Percentiles rank a stretch among this genome's conserved stretches.
Conservation (phyloP, 352 stramenopile species). For the Pythium dissimile region DNA sequence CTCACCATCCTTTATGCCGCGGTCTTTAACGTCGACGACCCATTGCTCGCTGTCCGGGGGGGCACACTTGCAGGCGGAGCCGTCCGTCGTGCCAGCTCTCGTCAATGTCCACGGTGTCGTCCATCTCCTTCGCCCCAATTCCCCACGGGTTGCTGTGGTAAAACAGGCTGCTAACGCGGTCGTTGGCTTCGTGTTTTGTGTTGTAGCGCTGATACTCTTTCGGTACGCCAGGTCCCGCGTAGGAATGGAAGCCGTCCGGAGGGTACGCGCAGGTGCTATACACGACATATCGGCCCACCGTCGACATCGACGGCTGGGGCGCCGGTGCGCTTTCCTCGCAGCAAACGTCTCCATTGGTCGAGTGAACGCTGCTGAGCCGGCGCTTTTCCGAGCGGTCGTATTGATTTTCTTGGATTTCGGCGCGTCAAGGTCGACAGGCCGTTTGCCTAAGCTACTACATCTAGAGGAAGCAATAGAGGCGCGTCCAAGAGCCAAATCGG, state of each 20-base stretch:
- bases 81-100: conserved; percentile 8
- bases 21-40: conserved; percentile 8
- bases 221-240: background rate
- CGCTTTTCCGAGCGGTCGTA: background rate
- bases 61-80: conserved; percentile 8
- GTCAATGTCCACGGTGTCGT: conserved; percentile 4
- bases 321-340: conserved; percentile 1
- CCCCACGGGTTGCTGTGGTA: conserved; percentile 19
- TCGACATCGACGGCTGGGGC: background rate
- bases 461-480: too few relatives aligned
- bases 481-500: background rate
- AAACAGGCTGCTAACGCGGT: conserved; percentile 5
- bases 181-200: conserved; percentile 8
- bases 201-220: conserved; percentile 7
- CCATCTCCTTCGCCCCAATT: conserved; percentile 5
- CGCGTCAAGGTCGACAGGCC: background rate
- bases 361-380: background rate
- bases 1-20: background rate
- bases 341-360: background rate
- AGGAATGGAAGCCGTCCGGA: conserved; percentile 13
- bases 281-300: conserved; percentile 12
- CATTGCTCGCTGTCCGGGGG: conserved; percentile 11
- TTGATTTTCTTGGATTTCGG: conserved; percentile 10
- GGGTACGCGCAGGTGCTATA: conserved; percentile 17
- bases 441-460: too few relatives aligned